These are phyloP conservation scores for Luvunga scandens DNA, from an alignment of 345 rosid species.

Conservation along the genomic window DNA sequence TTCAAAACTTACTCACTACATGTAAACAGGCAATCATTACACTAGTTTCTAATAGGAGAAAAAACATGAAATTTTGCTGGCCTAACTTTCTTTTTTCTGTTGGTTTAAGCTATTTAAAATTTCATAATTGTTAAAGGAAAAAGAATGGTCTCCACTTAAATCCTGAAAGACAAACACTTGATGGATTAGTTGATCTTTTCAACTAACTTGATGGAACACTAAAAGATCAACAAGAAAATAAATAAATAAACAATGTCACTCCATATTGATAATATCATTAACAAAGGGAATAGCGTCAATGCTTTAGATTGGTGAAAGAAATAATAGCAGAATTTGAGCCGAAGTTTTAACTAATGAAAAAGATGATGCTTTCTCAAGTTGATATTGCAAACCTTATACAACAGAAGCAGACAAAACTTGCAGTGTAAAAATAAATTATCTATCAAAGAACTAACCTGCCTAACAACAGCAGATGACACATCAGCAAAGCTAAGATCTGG, in stretches of 20 bases:
- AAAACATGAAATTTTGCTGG: background rate
- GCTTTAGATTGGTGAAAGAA: background rate
- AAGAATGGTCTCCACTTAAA: background rate
- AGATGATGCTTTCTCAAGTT: background rate
- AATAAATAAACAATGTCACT: background rate
- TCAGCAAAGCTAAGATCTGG: conserved; percentile 81
- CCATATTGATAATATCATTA: background rate
- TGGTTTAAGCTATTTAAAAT: background rate
- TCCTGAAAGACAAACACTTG: background rate
- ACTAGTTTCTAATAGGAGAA: background rate
- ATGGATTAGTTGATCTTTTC: background rate
- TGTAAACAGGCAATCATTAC: background rate
- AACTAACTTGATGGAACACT: background rate
- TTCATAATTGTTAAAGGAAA: background rate
- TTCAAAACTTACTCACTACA: background rate
- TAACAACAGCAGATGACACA: conserved; percentile 77
- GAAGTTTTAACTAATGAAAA: background rate
- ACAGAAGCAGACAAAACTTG: background rate
- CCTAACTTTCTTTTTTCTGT: background rate
- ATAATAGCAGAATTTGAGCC: background rate
- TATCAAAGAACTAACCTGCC: conserved; percentile 50
- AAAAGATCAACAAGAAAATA: background rate
- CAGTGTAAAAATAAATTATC: background rate
- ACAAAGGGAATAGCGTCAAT: background rate
- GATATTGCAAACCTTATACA: background rate